Evolutionary conservation across 2,329 filamentous ascomycete species (phyloP).

Genomic region (Penicillium palitans): DNA sequence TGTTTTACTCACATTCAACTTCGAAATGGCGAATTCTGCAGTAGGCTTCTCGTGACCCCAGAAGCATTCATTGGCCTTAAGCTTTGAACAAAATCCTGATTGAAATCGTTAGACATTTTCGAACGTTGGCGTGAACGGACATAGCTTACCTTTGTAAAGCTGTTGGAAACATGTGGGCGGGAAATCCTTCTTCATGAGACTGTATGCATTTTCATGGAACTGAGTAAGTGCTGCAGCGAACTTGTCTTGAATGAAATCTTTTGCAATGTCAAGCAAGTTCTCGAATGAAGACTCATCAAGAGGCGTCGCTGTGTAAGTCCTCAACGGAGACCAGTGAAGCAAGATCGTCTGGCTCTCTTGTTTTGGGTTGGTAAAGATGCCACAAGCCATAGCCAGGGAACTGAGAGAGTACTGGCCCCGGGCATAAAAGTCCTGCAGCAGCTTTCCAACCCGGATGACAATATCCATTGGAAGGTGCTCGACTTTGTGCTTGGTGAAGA

Average conservation of each 20-base stretch:
- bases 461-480: constrained; percentile 6
- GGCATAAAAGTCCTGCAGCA: constrained; percentile 1
- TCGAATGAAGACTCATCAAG: neutral
- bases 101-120: neutral
- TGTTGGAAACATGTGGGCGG: constrained; percentile 2
- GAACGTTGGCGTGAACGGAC: neutral
- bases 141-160: constrained; percentile 1
- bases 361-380: constrained; percentile 8
- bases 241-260: constrained; percentile 1
- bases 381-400: constrained; percentile 6
- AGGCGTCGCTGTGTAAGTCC: neutral
- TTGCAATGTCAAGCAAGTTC: constrained; percentile 2
- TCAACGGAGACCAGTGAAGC: constrained; percentile 13
- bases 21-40: neutral
- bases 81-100: constrained; percentile 6
- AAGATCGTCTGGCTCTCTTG: neutral
- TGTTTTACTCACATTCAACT: constrained; percentile 1
- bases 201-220: neutral
- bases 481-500: constrained; percentile 1
- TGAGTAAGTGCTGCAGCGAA: neutral
- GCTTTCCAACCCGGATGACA: neutral
- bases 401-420: neutral
- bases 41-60: constrained; percentile 4
- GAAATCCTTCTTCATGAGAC: neutral
- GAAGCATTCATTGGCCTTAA: constrained; percentile 1